phyloP scores from a whole-genome alignment of 73 alveolate species.

The Tetrahymena elliotti region DNA sequence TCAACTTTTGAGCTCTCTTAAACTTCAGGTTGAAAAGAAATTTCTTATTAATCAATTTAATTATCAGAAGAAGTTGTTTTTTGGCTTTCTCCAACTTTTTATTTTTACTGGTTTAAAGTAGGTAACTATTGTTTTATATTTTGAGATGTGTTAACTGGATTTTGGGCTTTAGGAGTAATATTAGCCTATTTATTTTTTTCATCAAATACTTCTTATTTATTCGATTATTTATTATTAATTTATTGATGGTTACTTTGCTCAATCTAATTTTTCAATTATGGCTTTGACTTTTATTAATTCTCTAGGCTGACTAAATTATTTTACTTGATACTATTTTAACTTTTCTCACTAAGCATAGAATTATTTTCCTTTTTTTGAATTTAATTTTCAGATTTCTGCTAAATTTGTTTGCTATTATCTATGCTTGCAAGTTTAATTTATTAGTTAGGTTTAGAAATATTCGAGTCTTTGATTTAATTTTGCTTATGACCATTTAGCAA shows the following conservation, averaged over 20 bases:
- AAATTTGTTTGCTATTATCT: background rate
- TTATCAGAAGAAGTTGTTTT: background rate
- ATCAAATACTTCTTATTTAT: background rate
- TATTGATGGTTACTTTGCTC: background rate
- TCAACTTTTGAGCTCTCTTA: background rate
- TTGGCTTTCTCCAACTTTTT: background rate
- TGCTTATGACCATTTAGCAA: background rate
- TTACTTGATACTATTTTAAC: background rate
- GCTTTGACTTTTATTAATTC: background rate
- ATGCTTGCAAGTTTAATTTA: background rate
- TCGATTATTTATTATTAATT: background rate
- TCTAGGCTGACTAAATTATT: background rate
- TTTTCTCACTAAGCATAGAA: background rate
- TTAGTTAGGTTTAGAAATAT: background rate
- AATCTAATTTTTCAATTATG: background rate
- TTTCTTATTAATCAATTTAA: background rate
- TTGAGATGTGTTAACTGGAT: background rate
- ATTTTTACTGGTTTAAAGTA: background rate
- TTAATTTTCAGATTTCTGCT: background rate
- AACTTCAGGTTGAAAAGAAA: background rate
- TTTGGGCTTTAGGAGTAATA: background rate
- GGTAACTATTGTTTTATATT: background rate
- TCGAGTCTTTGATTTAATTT: background rate
- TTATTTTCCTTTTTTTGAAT: background rate
- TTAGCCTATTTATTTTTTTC: background rate